These are phyloP conservation scores for Stagonosporopsis rhizophila DNA, from an alignment of 2,329 filamentous ascomycete genomes.

Conservation along the genomic window DNA sequence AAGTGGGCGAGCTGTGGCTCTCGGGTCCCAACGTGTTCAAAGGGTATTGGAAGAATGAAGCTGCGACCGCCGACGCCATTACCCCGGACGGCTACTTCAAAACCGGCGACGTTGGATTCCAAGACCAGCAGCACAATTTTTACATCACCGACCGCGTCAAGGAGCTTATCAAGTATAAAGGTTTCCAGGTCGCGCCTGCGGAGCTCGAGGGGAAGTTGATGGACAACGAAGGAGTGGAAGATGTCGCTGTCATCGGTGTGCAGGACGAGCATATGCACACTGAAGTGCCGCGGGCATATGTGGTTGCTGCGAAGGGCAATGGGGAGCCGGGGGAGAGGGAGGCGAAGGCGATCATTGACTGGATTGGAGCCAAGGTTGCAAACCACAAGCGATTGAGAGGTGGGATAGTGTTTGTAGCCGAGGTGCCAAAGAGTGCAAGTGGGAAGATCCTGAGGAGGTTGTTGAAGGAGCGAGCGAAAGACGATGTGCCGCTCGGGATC, in stretches of 20 bases:
- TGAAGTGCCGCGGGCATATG: conserved; percentile 39
- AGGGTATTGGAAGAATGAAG: conserved; percentile 76
- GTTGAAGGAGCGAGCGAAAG: conserved; percentile 30
- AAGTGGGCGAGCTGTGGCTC: conserved; percentile 67
- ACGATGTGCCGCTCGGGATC: conserved; percentile 27
- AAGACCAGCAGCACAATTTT: conserved; percentile 36
- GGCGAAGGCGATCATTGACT: conserved; percentile 25
- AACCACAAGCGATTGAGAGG: conserved; percentile 40
- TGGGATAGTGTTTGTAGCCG: conserved; percentile 53
- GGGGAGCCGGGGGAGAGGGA: conserved; percentile 22
- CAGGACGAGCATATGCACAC: conserved; percentile 36
- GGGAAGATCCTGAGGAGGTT: conserved; percentile 55
- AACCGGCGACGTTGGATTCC: conserved; percentile 40
- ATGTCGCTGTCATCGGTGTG: conserved; percentile 39
- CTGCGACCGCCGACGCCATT: conserved; percentile 72
- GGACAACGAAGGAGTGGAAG: conserved; percentile 32
- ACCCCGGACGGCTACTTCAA: conserved; percentile 70
- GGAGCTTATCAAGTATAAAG: conserved; percentile 44
- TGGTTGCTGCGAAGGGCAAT: conserved; percentile 27
- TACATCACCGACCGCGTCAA: conserved; percentile 43
- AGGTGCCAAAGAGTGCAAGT: conserved; percentile 56
- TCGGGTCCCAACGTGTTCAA: conserved; percentile 80
- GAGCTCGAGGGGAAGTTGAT: conserved; percentile 40
- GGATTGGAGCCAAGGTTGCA: conserved; percentile 33
- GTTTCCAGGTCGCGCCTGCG: conserved; percentile 40